Evolutionary conservation across 768 basidiomycete species (phyloP).

Genomic region (Boletus barrowsii): DNA sequence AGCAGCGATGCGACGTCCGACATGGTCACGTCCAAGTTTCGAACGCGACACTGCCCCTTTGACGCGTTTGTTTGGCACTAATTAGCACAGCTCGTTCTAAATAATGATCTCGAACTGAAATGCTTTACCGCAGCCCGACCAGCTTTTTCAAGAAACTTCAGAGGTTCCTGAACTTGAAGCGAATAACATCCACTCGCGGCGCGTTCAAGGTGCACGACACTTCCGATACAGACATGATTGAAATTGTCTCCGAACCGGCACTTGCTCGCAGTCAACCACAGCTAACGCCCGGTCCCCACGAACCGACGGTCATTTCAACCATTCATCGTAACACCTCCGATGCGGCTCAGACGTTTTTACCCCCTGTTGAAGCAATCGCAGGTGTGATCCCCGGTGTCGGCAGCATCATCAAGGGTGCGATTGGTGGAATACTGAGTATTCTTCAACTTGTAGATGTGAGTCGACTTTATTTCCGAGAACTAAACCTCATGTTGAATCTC

Average conservation of each 20-base stretch:
- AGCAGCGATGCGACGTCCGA: constrained; percentile 68
- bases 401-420: not conserved
- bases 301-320: not conserved
- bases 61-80: constrained; percentile 9
- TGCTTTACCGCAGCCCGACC: no score
- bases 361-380: not conserved
- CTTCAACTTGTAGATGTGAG: constrained; percentile 9
- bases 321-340: not conserved
- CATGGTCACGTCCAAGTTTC: constrained; percentile 38
- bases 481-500: not conserved
- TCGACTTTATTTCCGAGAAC: not conserved
- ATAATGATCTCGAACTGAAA: no score
- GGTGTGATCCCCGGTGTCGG: not conserved
- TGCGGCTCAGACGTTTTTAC: constrained; percentile 2
- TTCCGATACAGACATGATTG: no score
- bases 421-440: not conserved
- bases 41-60: not conserved
- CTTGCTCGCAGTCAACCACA: no score
- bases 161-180: no score
- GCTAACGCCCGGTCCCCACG: not conserved
- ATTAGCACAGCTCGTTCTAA: no score
- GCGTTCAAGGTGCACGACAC: no score
- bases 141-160: no score
- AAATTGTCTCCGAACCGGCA: no score
- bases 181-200: no score